phyloP scores from a whole-genome alignment of 2,329 filamentous ascomycete genomes.

The Pezicula carpinea region DNA sequence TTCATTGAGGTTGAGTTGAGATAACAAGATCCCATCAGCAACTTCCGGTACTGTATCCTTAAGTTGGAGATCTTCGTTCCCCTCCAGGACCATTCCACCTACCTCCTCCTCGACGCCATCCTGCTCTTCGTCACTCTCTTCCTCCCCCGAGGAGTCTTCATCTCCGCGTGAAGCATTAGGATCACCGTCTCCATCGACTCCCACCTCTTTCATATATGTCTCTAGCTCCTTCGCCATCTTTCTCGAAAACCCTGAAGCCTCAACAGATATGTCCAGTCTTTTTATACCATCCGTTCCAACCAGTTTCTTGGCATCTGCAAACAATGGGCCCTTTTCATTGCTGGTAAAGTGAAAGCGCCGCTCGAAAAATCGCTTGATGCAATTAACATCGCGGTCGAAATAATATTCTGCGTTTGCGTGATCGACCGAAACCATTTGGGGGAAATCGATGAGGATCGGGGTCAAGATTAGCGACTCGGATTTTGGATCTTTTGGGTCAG shows the following conservation, averaged over 20 bases:
- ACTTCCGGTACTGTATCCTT: background rate
- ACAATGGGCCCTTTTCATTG: slow-evolving; percentile 79
- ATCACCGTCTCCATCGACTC: slow-evolving; percentile 42
- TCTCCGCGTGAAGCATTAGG: slow-evolving; percentile 24
- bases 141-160: slow-evolving; percentile 35
- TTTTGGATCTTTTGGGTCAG: slow-evolving; percentile 34
- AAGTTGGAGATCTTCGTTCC: slow-evolving; percentile 4
- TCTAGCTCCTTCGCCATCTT: slow-evolving; percentile 97
- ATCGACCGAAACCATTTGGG: slow-evolving; percentile 95
- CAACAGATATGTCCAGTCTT: slow-evolving; percentile 80
- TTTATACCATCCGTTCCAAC: slow-evolving; percentile 59
- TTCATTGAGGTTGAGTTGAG: slow-evolving; percentile 21
- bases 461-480: slow-evolving; percentile 50
- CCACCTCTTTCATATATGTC: slow-evolving; percentile 74
- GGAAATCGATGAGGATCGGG: slow-evolving; percentile 93
- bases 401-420: slow-evolving; percentile 94
- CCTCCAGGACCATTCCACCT: slow-evolving; percentile 18
- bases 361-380: slow-evolving; percentile 91
- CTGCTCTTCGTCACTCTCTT: slow-evolving; percentile 29
- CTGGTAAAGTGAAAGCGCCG: slow-evolving; percentile 83
- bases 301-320: slow-evolving; percentile 74
- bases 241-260: slow-evolving; percentile 91
- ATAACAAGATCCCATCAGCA: slow-evolving; percentile 14
- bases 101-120: slow-evolving; percentile 28
- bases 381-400: slow-evolving; percentile 92